A percentile compares a stretch with the other conserved stretches of the same genome.
Evolutionary conservation across 2,329 filamentous ascomycete species (phyloP).

Genomic region (Lachnellula arida): DNA sequence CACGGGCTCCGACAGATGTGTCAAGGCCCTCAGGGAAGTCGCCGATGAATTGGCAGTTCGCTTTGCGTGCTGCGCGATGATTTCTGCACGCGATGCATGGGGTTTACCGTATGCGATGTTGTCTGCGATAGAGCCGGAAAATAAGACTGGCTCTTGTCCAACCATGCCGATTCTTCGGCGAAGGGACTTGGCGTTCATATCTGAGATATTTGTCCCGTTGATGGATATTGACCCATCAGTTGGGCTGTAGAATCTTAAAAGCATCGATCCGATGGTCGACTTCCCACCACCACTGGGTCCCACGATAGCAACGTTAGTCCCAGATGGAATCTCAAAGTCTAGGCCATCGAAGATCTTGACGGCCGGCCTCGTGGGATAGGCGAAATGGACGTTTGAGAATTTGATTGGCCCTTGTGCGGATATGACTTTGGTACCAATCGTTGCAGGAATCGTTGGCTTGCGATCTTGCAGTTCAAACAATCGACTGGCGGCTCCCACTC

Average conservation of each 20-base stretch:
- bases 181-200: slow-evolving; percentile 90
- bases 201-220: slow-evolving; percentile 74
- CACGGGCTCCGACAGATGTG: slow-evolving; percentile 86
- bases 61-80: slow-evolving; percentile 79
- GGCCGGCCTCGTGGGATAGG: slow-evolving; percentile 89
- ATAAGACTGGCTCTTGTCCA: slow-evolving; percentile 89
- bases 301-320: slow-evolving; percentile 93
- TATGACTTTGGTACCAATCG: slow-evolving; percentile 70
- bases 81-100: slow-evolving; percentile 69
- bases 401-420: slow-evolving; percentile 86
- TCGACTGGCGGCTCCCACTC: slow-evolving; percentile 91
- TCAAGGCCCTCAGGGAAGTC: slow-evolving; percentile 96
- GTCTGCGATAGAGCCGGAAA: slow-evolving; percentile 78
- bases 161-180: slow-evolving; percentile 92
- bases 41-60: slow-evolving; percentile 94
- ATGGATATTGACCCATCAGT: slow-evolving; percentile 74
- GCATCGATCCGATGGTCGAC: slow-evolving; percentile 86
- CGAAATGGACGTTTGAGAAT: slow-evolving; percentile 81
- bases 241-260: slow-evolving; percentile 88
- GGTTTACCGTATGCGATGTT: slow-evolving; percentile 92
- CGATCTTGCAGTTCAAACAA: slow-evolving; percentile 95
- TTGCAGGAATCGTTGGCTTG: slow-evolving; percentile 79
- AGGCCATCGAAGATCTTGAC: slow-evolving; percentile 87
- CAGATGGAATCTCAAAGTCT: slow-evolving; percentile 85
- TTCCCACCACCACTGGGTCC: slow-evolving; percentile 95